Evolutionary conservation across 1,284 basidiomycete genomes (phyloP).

Genomic region (Gomphus bonarii): DNA sequence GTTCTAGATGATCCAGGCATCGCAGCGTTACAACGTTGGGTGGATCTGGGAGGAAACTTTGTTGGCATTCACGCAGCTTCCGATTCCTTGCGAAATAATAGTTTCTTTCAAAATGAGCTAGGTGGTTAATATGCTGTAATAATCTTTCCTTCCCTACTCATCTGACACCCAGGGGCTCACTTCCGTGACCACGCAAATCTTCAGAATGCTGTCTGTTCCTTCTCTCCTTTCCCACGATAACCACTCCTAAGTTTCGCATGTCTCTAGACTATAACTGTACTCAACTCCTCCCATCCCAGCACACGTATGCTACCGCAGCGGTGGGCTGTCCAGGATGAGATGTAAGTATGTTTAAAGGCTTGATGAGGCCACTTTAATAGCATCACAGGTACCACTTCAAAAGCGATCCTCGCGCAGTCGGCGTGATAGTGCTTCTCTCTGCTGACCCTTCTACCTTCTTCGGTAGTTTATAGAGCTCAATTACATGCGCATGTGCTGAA

Average conservation of each 20-base stretch:
- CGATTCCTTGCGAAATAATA: conserved; percentile 55
- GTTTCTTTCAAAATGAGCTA: conserved; percentile 45
- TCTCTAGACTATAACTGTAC: conserved; percentile 48
- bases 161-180: conserved; percentile 13
- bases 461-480: conserved; percentile 25
- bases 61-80: conserved; percentile 61
- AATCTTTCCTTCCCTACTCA: conserved; percentile 15
- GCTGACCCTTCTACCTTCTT: conserved; percentile 59
- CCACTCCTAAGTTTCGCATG: neutral
- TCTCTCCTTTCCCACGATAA: neutral
- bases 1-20: conserved; percentile 55
- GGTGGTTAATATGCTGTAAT: conserved; percentile 25
- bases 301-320: conserved; percentile 49
- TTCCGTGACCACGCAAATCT: conserved; percentile 47
- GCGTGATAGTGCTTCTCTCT: conserved; percentile 55
- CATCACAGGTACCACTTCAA: conserved; percentile 62
- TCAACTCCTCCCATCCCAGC: conserved; percentile 55
- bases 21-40: conserved; percentile 51
- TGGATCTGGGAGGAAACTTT: conserved; percentile 65
- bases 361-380: neutral
- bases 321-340: conserved; percentile 58
- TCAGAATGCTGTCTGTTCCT: conserved; percentile 42
- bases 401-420: conserved; percentile 58
- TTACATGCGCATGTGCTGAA: neutral
- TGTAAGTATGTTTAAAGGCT: conserved; percentile 23